Percentiles rank a stretch among this genome's conserved stretches.
Conservation (phyloP, 2,329 filamentous ascomycete species). For the Gremmenia infestans region DNA sequence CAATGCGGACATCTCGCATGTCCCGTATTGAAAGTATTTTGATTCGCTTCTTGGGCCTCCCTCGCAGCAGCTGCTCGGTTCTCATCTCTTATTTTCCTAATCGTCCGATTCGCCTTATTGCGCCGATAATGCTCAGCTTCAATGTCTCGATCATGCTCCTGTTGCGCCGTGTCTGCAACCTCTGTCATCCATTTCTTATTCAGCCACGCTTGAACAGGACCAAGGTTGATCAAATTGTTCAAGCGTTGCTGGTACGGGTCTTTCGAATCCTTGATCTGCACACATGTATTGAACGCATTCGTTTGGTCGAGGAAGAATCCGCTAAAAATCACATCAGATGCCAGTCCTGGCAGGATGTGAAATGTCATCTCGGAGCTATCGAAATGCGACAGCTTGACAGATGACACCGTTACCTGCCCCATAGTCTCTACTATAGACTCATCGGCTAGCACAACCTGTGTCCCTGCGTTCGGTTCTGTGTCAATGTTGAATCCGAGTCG, state of each 20-base stretch:
- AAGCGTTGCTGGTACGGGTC: neutral
- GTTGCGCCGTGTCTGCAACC: neutral
- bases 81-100: neutral
- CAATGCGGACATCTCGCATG: neutral
- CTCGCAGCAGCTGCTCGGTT: neutral
- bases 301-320: constrained; percentile 10
- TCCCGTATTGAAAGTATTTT: neutral
- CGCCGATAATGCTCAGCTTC: neutral
- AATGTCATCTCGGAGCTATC: constrained; percentile 8
- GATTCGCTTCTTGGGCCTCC: neutral
- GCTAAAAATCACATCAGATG: constrained; percentile 11
- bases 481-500: constrained; percentile 4
- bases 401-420: constrained; percentile 3
- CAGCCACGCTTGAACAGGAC: constrained; percentile 6
- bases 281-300: constrained; percentile 8
- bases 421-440: constrained; percentile 7
- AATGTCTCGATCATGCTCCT: neutral
- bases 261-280: constrained; percentile 1
- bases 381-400: neutral
- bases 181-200: neutral
- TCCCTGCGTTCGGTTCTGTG: neutral
- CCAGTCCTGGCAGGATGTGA: constrained; percentile 5
- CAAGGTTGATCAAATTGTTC: constrained; percentile 8
- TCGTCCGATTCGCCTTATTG: neutral
- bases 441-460: constrained; percentile 4